phyloP scores from a whole-genome alignment of 768 basidiomycete genomes.

The Phlebiopsis flavidoalba region DNA sequence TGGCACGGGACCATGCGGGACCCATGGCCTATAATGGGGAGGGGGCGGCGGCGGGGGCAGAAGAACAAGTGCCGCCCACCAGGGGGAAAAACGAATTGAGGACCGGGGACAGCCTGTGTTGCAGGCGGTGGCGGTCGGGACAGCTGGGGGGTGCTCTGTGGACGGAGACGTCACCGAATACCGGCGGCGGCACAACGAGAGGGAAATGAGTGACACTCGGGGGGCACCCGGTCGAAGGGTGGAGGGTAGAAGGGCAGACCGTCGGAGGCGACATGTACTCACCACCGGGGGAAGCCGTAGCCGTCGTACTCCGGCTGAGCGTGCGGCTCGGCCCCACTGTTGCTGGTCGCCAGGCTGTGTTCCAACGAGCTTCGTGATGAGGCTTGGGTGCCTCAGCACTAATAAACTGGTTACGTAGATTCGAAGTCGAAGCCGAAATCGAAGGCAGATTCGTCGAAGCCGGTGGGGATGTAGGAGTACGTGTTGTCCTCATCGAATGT shows the following conservation, averaged over 20 bases:
- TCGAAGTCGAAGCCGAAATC: not conserved
- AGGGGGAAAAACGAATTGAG: no score
- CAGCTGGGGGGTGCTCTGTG: not conserved
- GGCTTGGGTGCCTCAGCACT: not conserved
- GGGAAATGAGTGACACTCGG: not conserved
- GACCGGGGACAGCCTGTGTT: no score
- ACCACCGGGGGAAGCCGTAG: slow-evolving; percentile 1
- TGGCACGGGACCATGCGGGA: not conserved
- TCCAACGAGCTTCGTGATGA: not conserved
- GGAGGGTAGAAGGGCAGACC: not conserved
- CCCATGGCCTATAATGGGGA: not conserved
- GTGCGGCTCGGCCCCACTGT: not conserved
- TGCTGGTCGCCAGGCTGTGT: no score
- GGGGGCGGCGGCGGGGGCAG: no score
- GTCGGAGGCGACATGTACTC: not conserved
- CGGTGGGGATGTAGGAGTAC: not conserved
- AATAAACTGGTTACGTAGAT: not conserved
- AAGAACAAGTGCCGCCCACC: no score
- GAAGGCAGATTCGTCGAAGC: not conserved
- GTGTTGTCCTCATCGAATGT: not conserved
- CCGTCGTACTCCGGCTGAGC: not conserved
- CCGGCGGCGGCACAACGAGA: not conserved
- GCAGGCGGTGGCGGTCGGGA: not conserved
- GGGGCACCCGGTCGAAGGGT: no score
- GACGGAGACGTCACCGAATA: not conserved